These are phyloP conservation scores for Aspergillus egyptiacus DNA, from an alignment of 495 filamentous ascomycete genomes.

Conservation along the genomic window DNA sequence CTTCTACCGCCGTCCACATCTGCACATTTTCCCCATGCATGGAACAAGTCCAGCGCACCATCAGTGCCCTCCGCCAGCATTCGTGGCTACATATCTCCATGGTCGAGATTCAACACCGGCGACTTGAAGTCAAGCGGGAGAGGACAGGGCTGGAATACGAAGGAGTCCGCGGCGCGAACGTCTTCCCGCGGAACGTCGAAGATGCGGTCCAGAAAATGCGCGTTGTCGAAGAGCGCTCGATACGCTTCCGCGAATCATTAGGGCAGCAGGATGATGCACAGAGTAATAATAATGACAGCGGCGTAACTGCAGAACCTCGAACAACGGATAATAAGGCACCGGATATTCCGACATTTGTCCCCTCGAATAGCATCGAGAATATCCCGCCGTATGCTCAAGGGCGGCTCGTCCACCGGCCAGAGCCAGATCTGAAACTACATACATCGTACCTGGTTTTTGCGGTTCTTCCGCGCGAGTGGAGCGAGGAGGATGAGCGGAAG, in stretches of 20 bases:
- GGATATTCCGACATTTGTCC: background rate
- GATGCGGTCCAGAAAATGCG: conserved; percentile 69
- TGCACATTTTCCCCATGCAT: conserved; percentile 97
- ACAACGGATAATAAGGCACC: background rate
- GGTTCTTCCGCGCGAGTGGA: conserved; percentile 78
- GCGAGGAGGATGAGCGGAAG: conserved; percentile 68
- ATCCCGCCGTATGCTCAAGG: conserved; percentile 54
- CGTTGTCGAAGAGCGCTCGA: conserved; percentile 62
- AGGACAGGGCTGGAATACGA: conserved; percentile 60
- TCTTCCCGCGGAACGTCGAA: conserved; percentile 60
- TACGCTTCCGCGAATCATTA: conserved; percentile 44
- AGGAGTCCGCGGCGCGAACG: conserved; percentile 52
- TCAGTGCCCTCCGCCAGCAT: conserved; percentile 66
- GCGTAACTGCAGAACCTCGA: conserved; percentile 18
- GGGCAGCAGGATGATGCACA: conserved; percentile 8
- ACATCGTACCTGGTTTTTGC: conserved; percentile 96
- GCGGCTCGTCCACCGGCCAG: conserved; percentile 67
- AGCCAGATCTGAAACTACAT: conserved; percentile 88
- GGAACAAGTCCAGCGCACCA: conserved; percentile 83
- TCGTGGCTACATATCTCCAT: conserved; percentile 91
- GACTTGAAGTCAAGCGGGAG: conserved; percentile 76
- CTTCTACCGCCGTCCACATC: conserved; percentile 58
- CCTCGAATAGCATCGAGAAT: background rate
- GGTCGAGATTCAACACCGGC: conserved; percentile 74
- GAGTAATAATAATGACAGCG: conserved; percentile 1